Conservation (phyloP, 495 filamentous ascomycete genomes). For the Neurospora hispaniola region DNA sequence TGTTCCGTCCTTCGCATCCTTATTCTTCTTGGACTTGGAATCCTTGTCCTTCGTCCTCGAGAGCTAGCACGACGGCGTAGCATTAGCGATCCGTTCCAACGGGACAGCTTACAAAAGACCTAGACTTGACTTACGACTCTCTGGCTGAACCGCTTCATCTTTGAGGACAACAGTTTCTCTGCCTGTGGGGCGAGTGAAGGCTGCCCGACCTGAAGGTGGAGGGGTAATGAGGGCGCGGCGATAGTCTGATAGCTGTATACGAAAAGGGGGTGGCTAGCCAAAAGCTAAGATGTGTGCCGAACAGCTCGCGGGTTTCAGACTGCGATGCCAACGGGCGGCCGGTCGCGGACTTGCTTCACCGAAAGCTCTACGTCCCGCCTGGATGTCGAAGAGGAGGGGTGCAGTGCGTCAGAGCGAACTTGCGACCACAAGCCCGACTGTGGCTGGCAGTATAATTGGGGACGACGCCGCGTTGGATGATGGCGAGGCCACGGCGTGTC, state of each 20-base stretch:
- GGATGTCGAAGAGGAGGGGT: neutral
- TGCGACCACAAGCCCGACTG: neutral
- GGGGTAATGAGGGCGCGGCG: conserved; percentile 7
- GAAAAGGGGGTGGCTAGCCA: conserved; percentile 1
- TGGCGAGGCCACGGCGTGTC: neutral
- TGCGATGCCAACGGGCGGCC: neutral
- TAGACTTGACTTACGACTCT: conserved; percentile 70
- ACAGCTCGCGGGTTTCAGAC: neutral
- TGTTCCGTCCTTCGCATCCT: conserved; percentile 66
- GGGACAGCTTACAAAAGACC: conserved; percentile 10
- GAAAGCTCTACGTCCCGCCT: neutral
- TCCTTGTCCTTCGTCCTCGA: conserved; percentile 87
- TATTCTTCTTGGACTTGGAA: conserved; percentile 91
- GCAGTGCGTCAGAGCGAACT: neutral
- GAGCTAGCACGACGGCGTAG: conserved; percentile 52
- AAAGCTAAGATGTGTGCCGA: neutral
- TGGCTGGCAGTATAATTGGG: neutral
- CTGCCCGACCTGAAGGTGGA: conserved; percentile 22
- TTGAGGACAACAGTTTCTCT: conserved; percentile 38
- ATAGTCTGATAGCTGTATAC: neutral
- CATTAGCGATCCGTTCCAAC: conserved; percentile 4
- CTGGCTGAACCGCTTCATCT: conserved; percentile 97
- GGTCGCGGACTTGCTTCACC: neutral
- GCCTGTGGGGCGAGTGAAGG: conserved; percentile 23
- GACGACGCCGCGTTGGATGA: neutral